phyloP scores from a whole-genome alignment of 2,329 filamentous ascomycete species.

The Rutstroemia sp. region DNA sequence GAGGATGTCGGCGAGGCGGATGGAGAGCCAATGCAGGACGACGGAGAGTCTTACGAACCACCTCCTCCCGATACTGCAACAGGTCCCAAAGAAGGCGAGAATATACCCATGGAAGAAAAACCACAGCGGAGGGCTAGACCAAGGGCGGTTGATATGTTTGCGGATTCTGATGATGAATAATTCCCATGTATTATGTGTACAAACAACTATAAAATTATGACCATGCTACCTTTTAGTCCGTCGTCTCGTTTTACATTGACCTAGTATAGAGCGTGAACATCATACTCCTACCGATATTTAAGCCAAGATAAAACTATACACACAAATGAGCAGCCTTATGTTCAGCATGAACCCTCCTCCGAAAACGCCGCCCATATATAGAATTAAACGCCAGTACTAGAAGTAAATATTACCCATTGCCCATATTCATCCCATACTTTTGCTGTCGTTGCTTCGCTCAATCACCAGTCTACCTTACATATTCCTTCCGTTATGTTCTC shows the following conservation, averaged over 20 bases:
- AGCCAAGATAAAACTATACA: too few relatives aligned
- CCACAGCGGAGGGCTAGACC: conserved; percentile 35
- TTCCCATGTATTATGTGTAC: background rate
- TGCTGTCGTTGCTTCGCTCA: too few relatives aligned
- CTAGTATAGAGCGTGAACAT: too few relatives aligned
- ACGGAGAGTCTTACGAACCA: background rate
- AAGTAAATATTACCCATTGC: too few relatives aligned
- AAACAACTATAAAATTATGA: background rate
- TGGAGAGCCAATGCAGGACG: conserved; percentile 27
- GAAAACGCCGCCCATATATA: too few relatives aligned
- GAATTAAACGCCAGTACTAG: too few relatives aligned
- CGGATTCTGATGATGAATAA: conserved; percentile 54
- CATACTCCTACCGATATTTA: too few relatives aligned
- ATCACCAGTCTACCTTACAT: conserved; percentile 25
- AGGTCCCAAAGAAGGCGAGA: background rate
- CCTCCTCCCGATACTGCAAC: background rate
- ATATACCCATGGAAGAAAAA: conserved; percentile 8
- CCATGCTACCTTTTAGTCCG: background rate
- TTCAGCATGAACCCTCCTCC: too few relatives aligned
- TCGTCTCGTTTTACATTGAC: too few relatives aligned
- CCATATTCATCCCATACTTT: too few relatives aligned
- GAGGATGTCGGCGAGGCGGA: conserved; percentile 32
- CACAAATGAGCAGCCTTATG: too few relatives aligned
- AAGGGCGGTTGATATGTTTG: conserved; percentile 82
- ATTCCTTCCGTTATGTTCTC: conserved; percentile 19